Evolutionary conservation across 1,284 basidiomycete species (phyloP).

Genomic region (Nidula niveotomentosa): DNA sequence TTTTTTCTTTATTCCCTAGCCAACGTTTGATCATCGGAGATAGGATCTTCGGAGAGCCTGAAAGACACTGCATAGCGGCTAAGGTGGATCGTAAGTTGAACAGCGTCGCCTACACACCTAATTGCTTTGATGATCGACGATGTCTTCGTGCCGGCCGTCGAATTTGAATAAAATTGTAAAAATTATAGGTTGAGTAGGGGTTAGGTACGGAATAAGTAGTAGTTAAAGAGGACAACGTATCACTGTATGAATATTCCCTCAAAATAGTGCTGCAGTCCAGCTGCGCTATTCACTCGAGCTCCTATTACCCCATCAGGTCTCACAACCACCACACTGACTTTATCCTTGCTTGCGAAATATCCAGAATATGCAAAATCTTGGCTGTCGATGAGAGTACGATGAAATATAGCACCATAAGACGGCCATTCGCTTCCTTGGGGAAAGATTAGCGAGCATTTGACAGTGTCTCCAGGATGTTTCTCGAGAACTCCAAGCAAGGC

Average conservation of each 20-base stretch:
- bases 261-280: constrained; percentile 8
- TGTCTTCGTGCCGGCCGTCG: no score
- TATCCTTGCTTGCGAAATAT: constrained; percentile 5
- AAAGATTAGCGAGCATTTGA: neutral
- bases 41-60: no score
- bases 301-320: constrained; percentile 20
- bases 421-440: neutral
- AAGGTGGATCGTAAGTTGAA: no score
- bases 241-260: neutral
- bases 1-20: no score
- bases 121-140: no score
- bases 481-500: neutral
- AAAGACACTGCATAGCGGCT: no score
- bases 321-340: constrained; percentile 10
- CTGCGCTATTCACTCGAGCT: constrained; percentile 7
- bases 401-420: neutral
- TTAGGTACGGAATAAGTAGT: no score
- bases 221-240: no score
- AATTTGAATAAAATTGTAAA: no score
- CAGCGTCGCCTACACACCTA: no score
- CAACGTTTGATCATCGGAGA: no score
- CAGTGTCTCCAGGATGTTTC: neutral
- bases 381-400: constrained; percentile 9
- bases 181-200: no score
- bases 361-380: constrained; percentile 7